These are phyloP conservation scores for Atractiella rhizophila DNA, from an alignment of 768 basidiomycete species.

Conservation along the genomic window DNA sequence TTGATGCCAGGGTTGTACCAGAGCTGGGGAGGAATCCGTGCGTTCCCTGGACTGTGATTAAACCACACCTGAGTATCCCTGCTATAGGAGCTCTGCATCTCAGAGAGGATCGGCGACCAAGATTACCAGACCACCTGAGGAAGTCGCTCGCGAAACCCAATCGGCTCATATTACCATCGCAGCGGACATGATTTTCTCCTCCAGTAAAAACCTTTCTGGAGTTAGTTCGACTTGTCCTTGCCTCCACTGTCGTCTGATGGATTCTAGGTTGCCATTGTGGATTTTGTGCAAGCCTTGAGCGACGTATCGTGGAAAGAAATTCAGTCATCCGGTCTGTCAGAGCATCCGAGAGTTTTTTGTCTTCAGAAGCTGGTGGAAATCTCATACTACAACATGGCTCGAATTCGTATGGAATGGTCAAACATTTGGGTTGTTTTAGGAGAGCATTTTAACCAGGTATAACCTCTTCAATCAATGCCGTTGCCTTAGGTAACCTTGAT, in stretches of 20 bases:
- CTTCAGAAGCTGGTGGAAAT: conserved; percentile 95
- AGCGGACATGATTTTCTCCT: conserved; percentile 95
- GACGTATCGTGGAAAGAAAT: conserved; percentile 99
- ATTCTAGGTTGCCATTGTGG: conserved; percentile 69
- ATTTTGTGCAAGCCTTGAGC: conserved; percentile 84
- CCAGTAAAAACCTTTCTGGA: conserved; percentile 79
- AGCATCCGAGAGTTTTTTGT: conserved; percentile 84
- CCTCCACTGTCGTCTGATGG: not conserved
- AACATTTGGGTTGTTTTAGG: conserved; percentile 93
- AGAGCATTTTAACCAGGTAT: conserved; percentile 90
- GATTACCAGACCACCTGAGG: conserved; percentile 37
- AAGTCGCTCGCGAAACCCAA: conserved; percentile 82
- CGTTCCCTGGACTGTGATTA: conserved; percentile 15
- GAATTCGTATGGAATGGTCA: conserved; percentile 94
- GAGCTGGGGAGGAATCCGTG: conserved; percentile 61
- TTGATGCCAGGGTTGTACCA: conserved; percentile 35
- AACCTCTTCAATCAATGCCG: conserved; percentile 8
- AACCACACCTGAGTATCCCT: conserved; percentile 7
- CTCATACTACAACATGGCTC: conserved; percentile 96
- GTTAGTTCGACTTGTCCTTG: conserved; percentile 28
- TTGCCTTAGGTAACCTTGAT: not conserved
- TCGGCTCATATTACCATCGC: conserved; percentile 97
- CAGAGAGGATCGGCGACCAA: conserved; percentile 29
- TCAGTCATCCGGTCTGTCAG: conserved; percentile 61
- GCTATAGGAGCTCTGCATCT: conserved; percentile 1